A percentile compares a stretch with the other conserved stretches of the same genome.
Conservation (phyloP, 2,329 filamentous ascomycete species). For the Claviceps quebecensis region DNA sequence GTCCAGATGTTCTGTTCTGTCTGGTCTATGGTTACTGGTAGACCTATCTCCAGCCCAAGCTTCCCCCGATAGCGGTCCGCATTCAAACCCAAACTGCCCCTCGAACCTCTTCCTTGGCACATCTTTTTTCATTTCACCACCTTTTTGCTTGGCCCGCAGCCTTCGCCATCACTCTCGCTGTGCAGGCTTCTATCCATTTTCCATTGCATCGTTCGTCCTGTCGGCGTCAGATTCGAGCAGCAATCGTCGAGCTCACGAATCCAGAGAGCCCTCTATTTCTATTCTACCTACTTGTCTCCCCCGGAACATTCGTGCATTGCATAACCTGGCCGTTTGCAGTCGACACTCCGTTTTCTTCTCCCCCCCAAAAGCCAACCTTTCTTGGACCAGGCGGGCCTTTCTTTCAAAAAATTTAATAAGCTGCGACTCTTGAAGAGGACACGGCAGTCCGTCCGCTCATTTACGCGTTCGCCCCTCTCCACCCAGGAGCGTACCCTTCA, state of each 20-base stretch:
- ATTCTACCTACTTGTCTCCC: background rate
- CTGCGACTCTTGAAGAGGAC: slow-evolving; percentile 9
- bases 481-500: background rate
- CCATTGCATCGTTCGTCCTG: background rate
- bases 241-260: background rate
- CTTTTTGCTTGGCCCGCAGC: background rate
- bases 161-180: background rate
- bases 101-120: background rate
- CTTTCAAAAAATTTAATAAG: background rate
- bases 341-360: background rate
- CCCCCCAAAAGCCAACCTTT: slow-evolving; percentile 5
- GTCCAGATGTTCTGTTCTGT: too few species aligned
- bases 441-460: slow-evolving; percentile 25
- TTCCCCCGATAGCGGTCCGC: background rate
- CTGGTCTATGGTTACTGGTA: too few species aligned
- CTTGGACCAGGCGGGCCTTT: slow-evolving; percentile 3
- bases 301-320: slow-evolving; percentile 14
- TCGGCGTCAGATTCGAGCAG: background rate
- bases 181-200: background rate
- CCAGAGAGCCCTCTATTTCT: background rate
- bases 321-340: slow-evolving; percentile 12
- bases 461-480: slow-evolving; percentile 21
- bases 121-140: background rate
- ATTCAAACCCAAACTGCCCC: background rate
- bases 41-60: background rate